These are phyloP conservation scores for Hebeloma cylindrosporum DNA, from an alignment of 768 basidiomycete genomes.

Conservation along the genomic window DNA sequence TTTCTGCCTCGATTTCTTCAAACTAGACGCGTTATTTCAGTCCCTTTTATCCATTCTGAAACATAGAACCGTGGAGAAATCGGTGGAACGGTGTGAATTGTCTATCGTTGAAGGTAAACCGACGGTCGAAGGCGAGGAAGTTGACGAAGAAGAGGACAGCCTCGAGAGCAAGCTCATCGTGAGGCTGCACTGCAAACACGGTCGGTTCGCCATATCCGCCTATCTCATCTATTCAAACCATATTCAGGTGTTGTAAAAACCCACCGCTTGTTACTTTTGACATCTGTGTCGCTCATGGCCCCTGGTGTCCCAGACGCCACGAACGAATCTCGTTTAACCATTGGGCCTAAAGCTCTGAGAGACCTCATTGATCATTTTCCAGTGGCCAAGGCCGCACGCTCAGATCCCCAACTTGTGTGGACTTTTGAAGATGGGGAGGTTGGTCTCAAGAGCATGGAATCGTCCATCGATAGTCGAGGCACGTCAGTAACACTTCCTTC, in stretches of 20 bases:
- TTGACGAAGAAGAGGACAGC: constrained; percentile 52
- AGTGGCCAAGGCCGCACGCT: constrained; percentile 55
- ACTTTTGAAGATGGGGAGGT: constrained; percentile 71
- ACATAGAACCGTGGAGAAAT: constrained; percentile 73
- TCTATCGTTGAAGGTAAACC: constrained; percentile 55
- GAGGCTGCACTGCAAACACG: constrained; percentile 81
- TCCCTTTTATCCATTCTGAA: constrained; percentile 72
- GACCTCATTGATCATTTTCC: constrained; percentile 86
- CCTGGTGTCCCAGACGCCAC: constrained; percentile 62
- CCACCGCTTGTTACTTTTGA: constrained; percentile 65
- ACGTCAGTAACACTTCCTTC: neutral
- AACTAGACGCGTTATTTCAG: constrained; percentile 39
- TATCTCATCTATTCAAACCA: neutral
- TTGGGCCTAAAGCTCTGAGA: constrained; percentile 71
- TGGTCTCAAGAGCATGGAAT: constrained; percentile 65
- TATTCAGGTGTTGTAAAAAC: constrained; percentile 76
- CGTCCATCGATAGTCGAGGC: constrained; percentile 68
- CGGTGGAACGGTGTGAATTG: constrained; percentile 75
- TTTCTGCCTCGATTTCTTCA: constrained; percentile 5
- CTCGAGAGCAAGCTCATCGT: constrained; percentile 73
- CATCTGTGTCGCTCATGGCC: constrained; percentile 57
- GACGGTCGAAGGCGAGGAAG: constrained; percentile 27
- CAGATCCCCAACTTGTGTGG: constrained; percentile 82
- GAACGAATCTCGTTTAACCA: constrained; percentile 63
- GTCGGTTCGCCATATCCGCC: constrained; percentile 36